Evolutionary conservation across 257 asterid species (phyloP), one percentile per base, ranked within the genome.

Genomic region (Avicennia marina): DNA sequence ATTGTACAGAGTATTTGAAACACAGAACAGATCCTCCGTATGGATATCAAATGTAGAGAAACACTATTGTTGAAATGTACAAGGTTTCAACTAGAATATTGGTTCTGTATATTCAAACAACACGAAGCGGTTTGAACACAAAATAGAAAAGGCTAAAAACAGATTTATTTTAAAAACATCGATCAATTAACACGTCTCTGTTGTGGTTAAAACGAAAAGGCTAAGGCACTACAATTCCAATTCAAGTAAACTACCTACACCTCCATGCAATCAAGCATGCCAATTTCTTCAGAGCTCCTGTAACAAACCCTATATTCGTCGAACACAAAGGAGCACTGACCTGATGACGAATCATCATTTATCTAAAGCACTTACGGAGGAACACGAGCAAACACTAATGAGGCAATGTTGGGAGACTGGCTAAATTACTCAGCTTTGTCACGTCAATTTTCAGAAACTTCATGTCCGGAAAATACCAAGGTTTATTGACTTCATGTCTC

Each of bases 401-500:
- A 65, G 19, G 11, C 18, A 42, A 17, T n/a, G n/a, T n/a, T n/a
- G n/a, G 34, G 34, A 29, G 1, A 8, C 34, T 29, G 8, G 34
- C 34, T 29, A 29, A 8, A 4, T 29, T 29, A 4, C 4, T 36
- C 41, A 36, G 9, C 41, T 36, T 11, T 29, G 34, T 29, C 34
- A 29, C 8, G 67, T 18, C 32, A 34, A 48, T 62, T 53, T 53
- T 74, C 69, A 22, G 70, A 58, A 65, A 43, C 69, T 39, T 68
- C 74, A 62, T 69, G 73, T 58, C 7, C 3, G 33, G 33, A 7
- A 7, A 7, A 3, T 2, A 29, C n/a, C n/a, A n/a, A n/a, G 34
- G 34, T 8, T 8, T 29, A 29, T 8, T 76, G 83, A 58, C 81
- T 69, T 32, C 72, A 63, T 6, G 82, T 68, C 52, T 83, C 94